These are phyloP conservation scores for Colletotrichum sp. DNA, from an alignment of 2,329 filamentous ascomycete species.

Conservation along the genomic window DNA sequence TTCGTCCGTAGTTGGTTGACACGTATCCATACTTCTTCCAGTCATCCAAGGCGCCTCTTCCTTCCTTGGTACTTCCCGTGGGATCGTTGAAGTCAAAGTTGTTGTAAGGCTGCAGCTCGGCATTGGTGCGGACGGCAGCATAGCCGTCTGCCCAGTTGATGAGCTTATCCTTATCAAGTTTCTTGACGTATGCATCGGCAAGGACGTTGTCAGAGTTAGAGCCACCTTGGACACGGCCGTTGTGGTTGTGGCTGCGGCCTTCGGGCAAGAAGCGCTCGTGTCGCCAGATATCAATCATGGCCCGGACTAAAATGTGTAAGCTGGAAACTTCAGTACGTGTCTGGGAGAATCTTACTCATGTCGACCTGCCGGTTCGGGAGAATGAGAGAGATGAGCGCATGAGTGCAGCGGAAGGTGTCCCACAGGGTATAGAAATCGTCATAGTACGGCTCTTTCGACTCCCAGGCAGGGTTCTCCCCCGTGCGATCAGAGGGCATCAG, in stretches of 20 bases:
- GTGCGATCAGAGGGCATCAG: constrained; percentile 66
- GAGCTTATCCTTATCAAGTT: constrained; percentile 36
- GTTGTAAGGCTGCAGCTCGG: constrained; percentile 57
- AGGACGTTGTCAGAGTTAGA: constrained; percentile 66
- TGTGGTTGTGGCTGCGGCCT: constrained; percentile 60
- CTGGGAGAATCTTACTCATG: constrained; percentile 35
- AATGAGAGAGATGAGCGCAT: constrained; percentile 57
- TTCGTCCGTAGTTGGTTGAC: constrained; percentile 55
- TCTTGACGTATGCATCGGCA: constrained; percentile 64
- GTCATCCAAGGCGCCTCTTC: constrained; percentile 62
- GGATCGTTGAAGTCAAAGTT: constrained; percentile 53
- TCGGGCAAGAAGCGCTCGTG: constrained; percentile 60
- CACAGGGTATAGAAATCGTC: constrained; percentile 66
- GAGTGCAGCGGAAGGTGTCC: constrained; percentile 59
- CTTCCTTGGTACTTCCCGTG: constrained; percentile 60
- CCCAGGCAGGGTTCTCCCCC: constrained; percentile 63
- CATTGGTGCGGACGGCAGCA: constrained; percentile 59
- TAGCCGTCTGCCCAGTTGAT: constrained; percentile 62
- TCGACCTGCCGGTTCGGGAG: constrained; percentile 57
- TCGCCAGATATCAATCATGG: constrained; percentile 63
- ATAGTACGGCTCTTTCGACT: constrained; percentile 60
- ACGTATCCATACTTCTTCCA: constrained; percentile 64
- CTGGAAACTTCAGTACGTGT: background rate
- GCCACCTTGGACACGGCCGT: constrained; percentile 63
- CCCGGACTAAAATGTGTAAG: constrained; percentile 38